Percentiles rank a stretch among this genome's conserved stretches.
These are phyloP conservation scores for Apophysomyces elegans DNA, from an alignment of 371 early-diverging fungal species.

Conservation along the genomic window DNA sequence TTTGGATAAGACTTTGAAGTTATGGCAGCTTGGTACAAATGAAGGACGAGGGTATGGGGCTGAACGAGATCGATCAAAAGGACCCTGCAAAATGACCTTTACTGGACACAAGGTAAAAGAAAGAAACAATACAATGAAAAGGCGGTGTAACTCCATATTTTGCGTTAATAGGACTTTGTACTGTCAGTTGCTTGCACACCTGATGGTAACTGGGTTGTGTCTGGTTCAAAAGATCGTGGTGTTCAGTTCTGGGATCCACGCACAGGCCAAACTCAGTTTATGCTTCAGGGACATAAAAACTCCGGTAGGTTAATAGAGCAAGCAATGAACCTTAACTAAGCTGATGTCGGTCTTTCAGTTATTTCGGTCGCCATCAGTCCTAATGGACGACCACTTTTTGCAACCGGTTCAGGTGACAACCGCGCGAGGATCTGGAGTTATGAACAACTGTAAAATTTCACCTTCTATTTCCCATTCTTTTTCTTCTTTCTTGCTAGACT, in stretches of 20 bases:
- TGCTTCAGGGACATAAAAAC: conserved; percentile 98
- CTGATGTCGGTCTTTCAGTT: conserved; percentile 52
- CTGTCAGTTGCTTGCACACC: conserved; percentile 94
- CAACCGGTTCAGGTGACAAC: conserved; percentile 96
- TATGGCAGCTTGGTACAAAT: conserved; percentile 81
- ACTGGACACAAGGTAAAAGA: background rate
- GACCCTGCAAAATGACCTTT: conserved; percentile 52
- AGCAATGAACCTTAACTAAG: too few species aligned
- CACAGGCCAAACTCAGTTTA: conserved; percentile 80
- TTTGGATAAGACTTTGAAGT: conserved; percentile 89
- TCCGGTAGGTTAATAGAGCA: conserved; percentile 61
- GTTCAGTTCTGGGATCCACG: conserved; percentile 96
- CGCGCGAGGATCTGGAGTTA: conserved; percentile 94
- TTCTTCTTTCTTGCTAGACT: background rate
- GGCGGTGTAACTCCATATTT: background rate
- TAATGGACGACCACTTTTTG: conserved; percentile 78
- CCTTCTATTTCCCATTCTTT: background rate
- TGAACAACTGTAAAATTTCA: conserved; percentile 22
- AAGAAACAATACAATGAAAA: background rate
- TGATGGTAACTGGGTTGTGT: conserved; percentile 92
- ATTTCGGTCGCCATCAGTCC: conserved; percentile 92
- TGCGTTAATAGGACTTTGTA: conserved; percentile 83
- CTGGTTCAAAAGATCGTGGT: conserved; percentile 94
- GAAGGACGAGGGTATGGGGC: conserved; percentile 30
- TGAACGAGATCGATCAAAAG: conserved; percentile 34